Evolutionary conservation across 257 asterid species (phyloP).

Genomic region (Solanum sitiens): DNA sequence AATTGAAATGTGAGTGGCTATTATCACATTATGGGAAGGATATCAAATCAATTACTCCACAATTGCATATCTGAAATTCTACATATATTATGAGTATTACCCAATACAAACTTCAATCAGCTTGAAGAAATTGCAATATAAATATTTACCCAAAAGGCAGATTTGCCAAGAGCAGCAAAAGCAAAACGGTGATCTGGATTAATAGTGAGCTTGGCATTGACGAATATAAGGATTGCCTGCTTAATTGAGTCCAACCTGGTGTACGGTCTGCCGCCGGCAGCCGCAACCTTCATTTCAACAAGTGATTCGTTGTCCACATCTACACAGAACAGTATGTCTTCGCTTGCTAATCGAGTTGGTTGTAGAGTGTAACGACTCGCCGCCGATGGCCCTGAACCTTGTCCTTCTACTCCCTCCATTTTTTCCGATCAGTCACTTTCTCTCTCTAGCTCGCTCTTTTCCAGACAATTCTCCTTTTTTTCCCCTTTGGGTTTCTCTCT

Average conservation of each 20-base stretch:
- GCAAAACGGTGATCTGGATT: slow-evolving; percentile 91
- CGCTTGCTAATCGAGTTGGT: slow-evolving; percentile 35
- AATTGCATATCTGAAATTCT: background rate
- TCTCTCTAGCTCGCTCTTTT: background rate
- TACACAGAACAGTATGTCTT: slow-evolving; percentile 85
- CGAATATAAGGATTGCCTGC: slow-evolving; percentile 68
- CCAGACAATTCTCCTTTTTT: background rate
- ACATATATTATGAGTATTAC: background rate
- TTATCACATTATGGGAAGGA: background rate
- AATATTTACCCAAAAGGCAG: slow-evolving; percentile 43
- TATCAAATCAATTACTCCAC: background rate
- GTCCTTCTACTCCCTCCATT: slow-evolving; percentile 40
- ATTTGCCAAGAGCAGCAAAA: slow-evolving; percentile 51
- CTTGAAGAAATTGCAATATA: background rate
- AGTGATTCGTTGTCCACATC: slow-evolving; percentile 76
- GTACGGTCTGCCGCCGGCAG: slow-evolving; percentile 65
- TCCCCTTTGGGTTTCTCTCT: background rate
- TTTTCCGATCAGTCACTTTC: background rate
- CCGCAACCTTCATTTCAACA: slow-evolving; percentile 66
- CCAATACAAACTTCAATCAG: background rate
- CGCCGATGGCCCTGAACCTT: slow-evolving; percentile 13
- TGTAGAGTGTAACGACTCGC: slow-evolving; percentile 26
- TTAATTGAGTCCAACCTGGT: slow-evolving; percentile 75
- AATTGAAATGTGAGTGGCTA: background rate
- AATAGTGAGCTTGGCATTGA: slow-evolving; percentile 72